Base-by-base conservation (phyloP, 129 eudicot species). In the Gnaphalium uliginosum region DNA sequence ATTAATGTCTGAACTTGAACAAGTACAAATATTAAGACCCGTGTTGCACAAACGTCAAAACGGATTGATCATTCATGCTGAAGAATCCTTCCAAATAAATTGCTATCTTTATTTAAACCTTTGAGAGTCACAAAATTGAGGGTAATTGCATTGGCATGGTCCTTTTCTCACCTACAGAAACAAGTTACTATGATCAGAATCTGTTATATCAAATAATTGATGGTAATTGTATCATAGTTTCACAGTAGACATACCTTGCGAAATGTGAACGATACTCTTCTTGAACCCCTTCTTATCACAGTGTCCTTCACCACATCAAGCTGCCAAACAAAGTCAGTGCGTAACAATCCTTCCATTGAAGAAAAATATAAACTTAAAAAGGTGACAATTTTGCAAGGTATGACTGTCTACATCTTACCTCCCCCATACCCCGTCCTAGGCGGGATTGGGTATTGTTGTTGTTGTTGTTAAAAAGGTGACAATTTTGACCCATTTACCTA, bases 231-330 rank as follows among this genome's bases (percentile, higher is more conserved):
- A 69, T 23, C 26, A 48, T 33, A 73, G 25, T 2, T 4, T 26
- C 23, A 18, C 10, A 71, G 53, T 58, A 58, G n/a, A 62, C 76
- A 53, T 81, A 93, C 98, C 96, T 90, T 90, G 70, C 98, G 97
- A n/a, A 93, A 76, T 74, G 98, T 93, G 29, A 93, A 87, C 23
- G 98, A 93, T 30, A 93, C 98, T 71, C 98, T 85, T 83, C 96
- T 88, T 32, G 91, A 68, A 74, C 83, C 77, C 87, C 98, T 85
- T 48, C 87, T 79, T 29, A 90, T 82, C 61, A 80, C 54, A 72
- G 48, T 85, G 76, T 87, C 91, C 19, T 85, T 82, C 81, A 93
- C 98, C 66, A 73, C 71, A 71, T 93, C 98, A 71, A 93, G 74
- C 98, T 93, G 77, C 51, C 68, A 43, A 62, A 77, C 43, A 67